Evolutionary conservation across 345 rosid genomes (phyloP), one percentile per base, ranked within the genome.

Genomic region (Xanthoceras sorbifolium): DNA sequence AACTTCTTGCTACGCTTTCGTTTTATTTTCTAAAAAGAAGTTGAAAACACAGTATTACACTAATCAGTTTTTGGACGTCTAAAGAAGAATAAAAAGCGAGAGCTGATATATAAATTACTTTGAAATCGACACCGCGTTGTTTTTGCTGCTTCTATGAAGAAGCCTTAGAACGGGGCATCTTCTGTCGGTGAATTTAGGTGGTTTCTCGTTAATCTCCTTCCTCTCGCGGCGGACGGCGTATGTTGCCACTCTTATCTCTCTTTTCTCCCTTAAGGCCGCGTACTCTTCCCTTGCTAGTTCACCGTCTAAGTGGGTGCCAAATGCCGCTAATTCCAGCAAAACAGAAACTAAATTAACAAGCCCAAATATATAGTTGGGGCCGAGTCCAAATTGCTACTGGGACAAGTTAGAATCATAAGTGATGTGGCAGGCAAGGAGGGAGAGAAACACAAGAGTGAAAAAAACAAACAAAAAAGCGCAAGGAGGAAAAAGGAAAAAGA

Each of bases 1-100:
- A 96, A 81, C 65, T 89, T 96, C 80, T 91, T 84, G 17, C 98
- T 94, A 0, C 93, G 86, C 89, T 96, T 93, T 48, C 98, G 84
- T 85, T 91, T 93, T 52, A 94, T 90, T 94, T 94, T 94, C 98
- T 93, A 83, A 80, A 60, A 59, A 80, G 38, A 29, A 9, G 15
- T 2, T 3, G 64, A 75, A 44, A 60, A 32, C 0, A 1, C 9
- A 6, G 46, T 40, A 40, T 8, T 40, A 40, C 59, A 26, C 7
- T 55, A 18, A 40, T 22, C 26, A 22, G 36, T n/a, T 66, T 57
- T 65, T 32, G 63, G 59, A 8, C 9, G 66, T 42, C 5, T 32
- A 28, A 38, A n/a, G 25, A 68, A 60, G 38, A 50, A 62, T 14
- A 31, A 74, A 7, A 52, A 54, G 67, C 54, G 31, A 38, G 29